These are phyloP conservation scores for Cercospora zeae-maydis DNA, from an alignment of 2,329 filamentous ascomycete genomes.

Conservation along the genomic window DNA sequence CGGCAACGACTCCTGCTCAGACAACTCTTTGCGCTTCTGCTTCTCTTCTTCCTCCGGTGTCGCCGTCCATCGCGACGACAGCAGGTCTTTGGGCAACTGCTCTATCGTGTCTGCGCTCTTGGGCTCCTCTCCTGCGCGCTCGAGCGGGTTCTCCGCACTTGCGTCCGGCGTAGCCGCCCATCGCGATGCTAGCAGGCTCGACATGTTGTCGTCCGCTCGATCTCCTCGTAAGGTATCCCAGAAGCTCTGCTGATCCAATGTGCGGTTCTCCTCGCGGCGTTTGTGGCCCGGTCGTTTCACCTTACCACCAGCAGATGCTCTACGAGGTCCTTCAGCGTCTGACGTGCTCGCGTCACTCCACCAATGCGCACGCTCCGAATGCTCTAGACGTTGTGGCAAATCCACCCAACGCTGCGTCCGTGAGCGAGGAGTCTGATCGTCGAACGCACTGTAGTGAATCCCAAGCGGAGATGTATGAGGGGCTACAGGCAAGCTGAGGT, in stretches of 20 bases:
- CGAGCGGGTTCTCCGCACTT: conserved; percentile 4
- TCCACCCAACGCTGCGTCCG: conserved; percentile 35
- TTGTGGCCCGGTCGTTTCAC: conserved; percentile 35
- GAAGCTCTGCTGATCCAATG: conserved; percentile 50
- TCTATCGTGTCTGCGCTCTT: conserved; percentile 4
- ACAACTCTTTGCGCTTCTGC: conserved; percentile 8
- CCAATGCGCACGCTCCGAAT: conserved; percentile 60
- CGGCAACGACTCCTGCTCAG: neutral
- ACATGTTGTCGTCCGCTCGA: conserved; percentile 37
- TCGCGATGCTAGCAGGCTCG: conserved; percentile 32
- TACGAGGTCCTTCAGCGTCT: conserved; percentile 43
- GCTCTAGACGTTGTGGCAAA: conserved; percentile 28
- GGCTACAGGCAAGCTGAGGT: conserved; percentile 20
- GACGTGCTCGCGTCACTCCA: conserved; percentile 68
- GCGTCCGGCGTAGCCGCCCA: conserved; percentile 31
- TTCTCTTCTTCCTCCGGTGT: conserved; percentile 21
- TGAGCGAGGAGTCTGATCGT: conserved; percentile 32
- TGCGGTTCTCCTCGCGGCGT: conserved; percentile 44
- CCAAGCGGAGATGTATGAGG: conserved; percentile 17
- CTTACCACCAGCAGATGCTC: conserved; percentile 8
- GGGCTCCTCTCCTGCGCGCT: conserved; percentile 7
- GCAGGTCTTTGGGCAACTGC: conserved; percentile 21
- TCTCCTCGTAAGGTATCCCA: conserved; percentile 43
- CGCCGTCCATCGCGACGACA: conserved; percentile 29
- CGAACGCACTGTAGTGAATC: conserved; percentile 17